Base-by-base conservation (phyloP, 331 rosid species). In the Saraca asoca region DNA sequence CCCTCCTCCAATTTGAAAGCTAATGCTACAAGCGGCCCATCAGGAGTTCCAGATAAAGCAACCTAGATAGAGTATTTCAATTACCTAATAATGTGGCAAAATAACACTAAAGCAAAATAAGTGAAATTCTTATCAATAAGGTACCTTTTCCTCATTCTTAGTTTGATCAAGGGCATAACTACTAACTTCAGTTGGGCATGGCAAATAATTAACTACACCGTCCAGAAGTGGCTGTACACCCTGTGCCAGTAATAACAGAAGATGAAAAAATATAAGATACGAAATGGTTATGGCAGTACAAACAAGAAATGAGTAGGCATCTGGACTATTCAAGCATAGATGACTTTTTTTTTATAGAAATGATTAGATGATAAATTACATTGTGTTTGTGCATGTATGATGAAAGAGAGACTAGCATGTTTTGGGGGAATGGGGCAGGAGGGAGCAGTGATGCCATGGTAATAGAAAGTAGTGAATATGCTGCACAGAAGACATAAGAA, bases 1-100 rank as follows among this genome's bases (percentile, higher is more conserved):
- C 97, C 92, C 80, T 94, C 99, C 84, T 90, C 99, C 86, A 94
- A 79, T 69, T 94, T 94, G 85, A 94, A 94, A 69, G 99, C 99
- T 82, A 94, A 79, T 37, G 97, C 99, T 64, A 94, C 99, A 66
- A 90, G 96, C 59, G 89, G 97, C 56, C 99, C 99, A 81, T 88
- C 83, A 16, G 96, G 99, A 77, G 83, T 80, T 73, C 99, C 99
- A 58, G 20, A 49, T 76, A 94, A 69, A 34, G 55, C 65, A 71
- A 94, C 89, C 99, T 94, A 75, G 42, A 79, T 31, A 31, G 37
- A 64, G n/a, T n/a, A n/a, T n/a, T n/a, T n/a, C n/a, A n/a, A n/a
- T n/a, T n/a, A n/a, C n/a, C n/a, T n/a, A n/a, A n/a, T n/a, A n/a
- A n/a, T n/a, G n/a, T n/a, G n/a, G n/a, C n/a, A n/a, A n/a, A n/a